Conservation (phyloP, 2,329 filamentous ascomycete genomes). For the Aspergillus sp. region DNA sequence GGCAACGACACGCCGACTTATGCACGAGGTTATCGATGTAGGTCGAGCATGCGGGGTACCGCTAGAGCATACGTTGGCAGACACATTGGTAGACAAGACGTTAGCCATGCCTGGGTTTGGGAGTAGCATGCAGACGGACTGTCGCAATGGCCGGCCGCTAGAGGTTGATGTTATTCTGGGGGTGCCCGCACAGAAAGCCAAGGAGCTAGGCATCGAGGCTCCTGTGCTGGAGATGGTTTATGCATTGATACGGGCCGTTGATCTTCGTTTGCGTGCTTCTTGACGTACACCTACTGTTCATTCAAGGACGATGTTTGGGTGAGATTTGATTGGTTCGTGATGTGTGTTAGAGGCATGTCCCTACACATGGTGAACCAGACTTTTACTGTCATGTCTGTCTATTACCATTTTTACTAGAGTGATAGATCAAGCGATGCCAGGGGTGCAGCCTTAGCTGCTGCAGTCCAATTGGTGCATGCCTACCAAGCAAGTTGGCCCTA, state of each 20-base stretch:
- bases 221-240: constrained; percentile 35
- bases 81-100: constrained; percentile 33
- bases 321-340: neutral
- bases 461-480: too few species aligned
- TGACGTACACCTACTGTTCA: neutral
- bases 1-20: constrained; percentile 32
- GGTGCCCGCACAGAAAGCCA: constrained; percentile 32
- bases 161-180: constrained; percentile 44
- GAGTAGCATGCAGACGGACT: constrained; percentile 42
- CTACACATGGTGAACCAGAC: too few species aligned
- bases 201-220: constrained; percentile 32
- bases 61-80: constrained; percentile 29
- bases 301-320: neutral
- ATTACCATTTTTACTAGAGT: too few species aligned
- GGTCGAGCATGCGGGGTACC: constrained; percentile 32
- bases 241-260: constrained; percentile 22
- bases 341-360: too few species aligned
- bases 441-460: too few species aligned
- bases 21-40: constrained; percentile 38
- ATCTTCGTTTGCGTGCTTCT: constrained; percentile 10
- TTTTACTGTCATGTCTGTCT: too few species aligned
- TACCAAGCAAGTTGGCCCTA: too few species aligned
- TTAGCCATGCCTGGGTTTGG: constrained; percentile 32
- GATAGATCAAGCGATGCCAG: too few species aligned
- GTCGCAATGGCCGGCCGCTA: constrained; percentile 33